phyloP scores from a whole-genome alignment of 2,329 filamentous ascomycete genomes.

The Blastomyces gilchristii region DNA sequence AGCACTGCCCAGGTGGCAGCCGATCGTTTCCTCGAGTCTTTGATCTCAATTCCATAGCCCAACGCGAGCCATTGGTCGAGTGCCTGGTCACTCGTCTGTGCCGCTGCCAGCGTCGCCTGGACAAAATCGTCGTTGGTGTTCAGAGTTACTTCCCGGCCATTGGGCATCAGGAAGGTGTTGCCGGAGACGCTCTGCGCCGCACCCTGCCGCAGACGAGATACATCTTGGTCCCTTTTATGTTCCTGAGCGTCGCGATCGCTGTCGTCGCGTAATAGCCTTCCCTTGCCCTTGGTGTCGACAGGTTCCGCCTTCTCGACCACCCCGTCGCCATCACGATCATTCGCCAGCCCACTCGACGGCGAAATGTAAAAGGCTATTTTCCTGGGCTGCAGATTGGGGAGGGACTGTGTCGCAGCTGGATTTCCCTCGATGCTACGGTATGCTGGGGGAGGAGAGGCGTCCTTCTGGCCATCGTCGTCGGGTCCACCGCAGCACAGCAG shows the following conservation, averaged over 20 bases:
- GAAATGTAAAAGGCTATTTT: not conserved
- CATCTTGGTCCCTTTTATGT: not conserved
- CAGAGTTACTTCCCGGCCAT: not conserved
- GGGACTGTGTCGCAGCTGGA: not conserved
- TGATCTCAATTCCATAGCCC: not conserved
- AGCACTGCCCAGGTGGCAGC: not conserved
- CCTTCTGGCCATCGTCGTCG: not conserved
- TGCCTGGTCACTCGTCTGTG: not conserved
- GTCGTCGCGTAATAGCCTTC: not conserved
- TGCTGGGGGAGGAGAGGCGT: not conserved
- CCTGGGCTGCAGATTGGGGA: not conserved
- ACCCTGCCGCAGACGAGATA: not conserved
- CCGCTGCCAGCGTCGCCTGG: slow-evolving; percentile 4
- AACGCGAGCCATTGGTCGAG: not conserved
- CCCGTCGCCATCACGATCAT: not conserved
- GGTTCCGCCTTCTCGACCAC: not conserved
- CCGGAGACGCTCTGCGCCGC: not conserved
- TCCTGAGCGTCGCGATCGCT: not conserved
- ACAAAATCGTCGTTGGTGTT: slow-evolving; percentile 1
- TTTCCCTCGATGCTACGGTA: slow-evolving; percentile 2
- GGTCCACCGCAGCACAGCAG: not conserved
- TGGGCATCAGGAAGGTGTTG: not conserved
- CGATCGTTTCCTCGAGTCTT: not conserved
- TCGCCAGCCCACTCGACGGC: not conserved
- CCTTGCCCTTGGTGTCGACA: not conserved